Evolutionary conservation across 2,329 filamentous ascomycete genomes (phyloP), one percentile per base, ranked within the genome.

Genomic region (Metarhizium rileyi): DNA sequence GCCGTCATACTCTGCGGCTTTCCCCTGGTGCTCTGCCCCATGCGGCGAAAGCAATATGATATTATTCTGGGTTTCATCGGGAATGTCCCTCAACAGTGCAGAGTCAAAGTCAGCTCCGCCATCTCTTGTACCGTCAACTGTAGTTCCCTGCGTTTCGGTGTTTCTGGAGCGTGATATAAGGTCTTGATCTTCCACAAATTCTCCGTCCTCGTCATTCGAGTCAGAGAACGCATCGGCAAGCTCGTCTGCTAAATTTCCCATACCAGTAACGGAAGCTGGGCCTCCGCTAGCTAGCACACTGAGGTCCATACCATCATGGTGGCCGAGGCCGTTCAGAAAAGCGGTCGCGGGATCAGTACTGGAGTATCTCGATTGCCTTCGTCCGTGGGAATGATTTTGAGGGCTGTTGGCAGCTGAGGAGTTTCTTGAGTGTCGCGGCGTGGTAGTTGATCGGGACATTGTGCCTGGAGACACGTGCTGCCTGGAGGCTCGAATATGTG

Each of bases 201-300:
- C 74, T 20, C 75, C 76, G 36, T 82, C 80, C 52, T 82, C 80
- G 38, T 80, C 81, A 50, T 78, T 80, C 8, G 81, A 84, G 30
- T 81, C 81, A 41, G 78, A 81, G 64, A 86, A 80, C 4, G 83
- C 82, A 60, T 86, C 86, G 1, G 84, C 87, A 44, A 93, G 71
- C 66, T 93, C 87, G 65, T 91, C 87, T 2, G 87, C 87, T 45
- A 93, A 66, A 57, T 89, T 90, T 28, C 87, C 87, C 54, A 89
- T 71, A 8, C 84, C 83, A 53, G 80, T 80, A 46, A 69, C 70
- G 3, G 63, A 63, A 23, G 65, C 68, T 43, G 65, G 65, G 35
- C 66, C 73, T 40, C 66, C 69, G 49, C 63, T 64, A 51, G 67
- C 65, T 44, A 76, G 70, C n/a, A 70, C 64, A 50, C 66, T 66